Evolutionary conservation across 768 basidiomycete genomes (phyloP), one percentile per base, ranked within the genome.

Genomic region (Psilocybe sp.): DNA sequence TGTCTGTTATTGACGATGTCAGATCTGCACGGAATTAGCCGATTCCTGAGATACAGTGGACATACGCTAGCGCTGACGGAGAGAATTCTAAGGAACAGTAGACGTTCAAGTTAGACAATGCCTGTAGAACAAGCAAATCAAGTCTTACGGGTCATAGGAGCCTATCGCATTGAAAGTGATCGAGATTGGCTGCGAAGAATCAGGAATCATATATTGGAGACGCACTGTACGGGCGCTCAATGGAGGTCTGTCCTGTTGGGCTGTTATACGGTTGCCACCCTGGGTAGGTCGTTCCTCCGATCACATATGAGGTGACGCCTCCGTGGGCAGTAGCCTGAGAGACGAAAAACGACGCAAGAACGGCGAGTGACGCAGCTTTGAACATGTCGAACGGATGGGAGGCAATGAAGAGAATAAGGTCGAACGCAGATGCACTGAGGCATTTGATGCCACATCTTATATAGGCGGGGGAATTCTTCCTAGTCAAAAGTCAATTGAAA

Each of bases 221-320:
- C 64, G 19, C 51, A 66, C 64, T 69, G 54, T 67, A 69, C 1
- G 67, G 66, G 19, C 69, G 60, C 42, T 61, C 69, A 39, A 72
- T 69, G 34, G 68, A 62, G 32, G 54, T 59, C 44, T 72, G 70
- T 38, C 68, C 65, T 41, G 51, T 58, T 34, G 69, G 55, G 5
- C 59, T 59, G 58, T 69, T 72, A 55, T 69, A 72, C n/a, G 70
- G 68, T 44, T 57, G 58, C 67, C 68, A 72, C 39, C 70, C 69
- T 2, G 59, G n/a, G 52, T 64, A 67, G 9, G 58, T 64, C 19
- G 60, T 60, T 43, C 62, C 66, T 67, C 62, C 63, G 54, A 69
- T 68, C 15, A 63, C 57, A 52, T 70, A 71, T 38, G 67, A 66
- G 45, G 63, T 67, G 32, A 71, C 70, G 57, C 70, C 68, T 49